These are phyloP conservation scores for Phytophthora uliginosa DNA, from an alignment of 352 stramenopile species.

Conservation along the genomic window DNA sequence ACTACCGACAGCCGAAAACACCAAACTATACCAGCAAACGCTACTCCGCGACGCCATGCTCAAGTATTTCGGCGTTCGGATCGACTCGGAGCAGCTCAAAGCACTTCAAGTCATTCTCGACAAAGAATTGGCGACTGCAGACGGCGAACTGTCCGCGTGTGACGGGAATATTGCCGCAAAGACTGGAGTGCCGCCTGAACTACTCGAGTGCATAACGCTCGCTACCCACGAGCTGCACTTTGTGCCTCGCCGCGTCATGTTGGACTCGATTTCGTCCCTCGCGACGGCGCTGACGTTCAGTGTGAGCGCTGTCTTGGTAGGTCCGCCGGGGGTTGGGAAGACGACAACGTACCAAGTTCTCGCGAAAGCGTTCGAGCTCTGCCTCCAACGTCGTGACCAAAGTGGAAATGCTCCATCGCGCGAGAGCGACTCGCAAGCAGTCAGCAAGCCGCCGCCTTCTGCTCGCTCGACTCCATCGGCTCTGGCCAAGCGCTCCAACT, in stretches of 20 bases:
- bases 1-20: neutral
- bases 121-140: neutral
- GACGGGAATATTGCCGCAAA: neutral
- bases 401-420: neutral
- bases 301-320: constrained; percentile 36
- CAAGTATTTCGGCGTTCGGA: constrained; percentile 28
- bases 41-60: constrained; percentile 14
- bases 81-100: constrained; percentile 18
- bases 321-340: constrained; percentile 47
- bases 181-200: neutral
- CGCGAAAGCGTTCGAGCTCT: constrained; percentile 36
- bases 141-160: neutral
- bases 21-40: neutral
- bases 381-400: constrained; percentile 7
- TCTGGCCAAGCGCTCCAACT: constrained; percentile 20
- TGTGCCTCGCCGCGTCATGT: constrained; percentile 34
- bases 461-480: neutral
- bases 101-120: constrained; percentile 7
- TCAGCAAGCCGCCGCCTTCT: neutral
- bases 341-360: constrained; percentile 47
- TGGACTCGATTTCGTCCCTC: constrained; percentile 24
- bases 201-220: constrained; percentile 11
- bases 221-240: constrained; percentile 26
- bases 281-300: constrained; percentile 21
- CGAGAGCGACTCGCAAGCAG: neutral